Base-by-base conservation (phyloP, 768 basidiomycete genomes). In the Auriscalpium vulgare region DNA sequence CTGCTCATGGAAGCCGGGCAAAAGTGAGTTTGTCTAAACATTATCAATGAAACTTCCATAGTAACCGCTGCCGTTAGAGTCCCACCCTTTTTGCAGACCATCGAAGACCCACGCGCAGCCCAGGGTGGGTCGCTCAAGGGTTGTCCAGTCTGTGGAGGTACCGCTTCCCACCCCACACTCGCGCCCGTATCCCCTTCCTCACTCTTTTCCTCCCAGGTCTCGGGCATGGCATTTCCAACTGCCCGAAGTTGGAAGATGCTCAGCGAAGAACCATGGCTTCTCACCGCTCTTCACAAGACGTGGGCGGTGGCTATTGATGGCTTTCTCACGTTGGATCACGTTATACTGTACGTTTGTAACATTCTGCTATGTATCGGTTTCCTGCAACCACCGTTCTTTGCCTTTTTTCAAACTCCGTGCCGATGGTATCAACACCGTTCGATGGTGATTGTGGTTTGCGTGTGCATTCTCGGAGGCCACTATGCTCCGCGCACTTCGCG, bases 1-100 rank as follows among this genome's bases (percentile, higher is more conserved):
- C 72, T 99, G 47, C 74, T 99, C 54, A 87, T 95, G 78, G 97
- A 98, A 71, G 94, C 95, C 2, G 95, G 95, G 37, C 97, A 98
- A 75, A 95, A 95, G 95, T 95, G 56, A 51, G 83, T 78, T 2
- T 3, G 36, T 37, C 36, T 34, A 7, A 46, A 40, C 47, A 10
- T 4, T 11, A n/a, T 10, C 1, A 29, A 29, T 29, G 36, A 17
- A 29, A 53, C n/a, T 34, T 43, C 13, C 17, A 55, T 19, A 56
- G 21, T 45, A 56, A 43, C 55, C 55, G 56, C 55, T 62, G 37
- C 50, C 53, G 64, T 50, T 50, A 97, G 95, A 66, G 94, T 98
- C 9, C 95, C 97, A 0, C 92, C 91, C 19, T 98, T 97, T 77
- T 72, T 99, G 62, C 73, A 80, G 55, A 87, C 84, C 3, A 85